phyloP scores from a whole-genome alignment of 139 green algal species.

The Marvania coccoides region DNA sequence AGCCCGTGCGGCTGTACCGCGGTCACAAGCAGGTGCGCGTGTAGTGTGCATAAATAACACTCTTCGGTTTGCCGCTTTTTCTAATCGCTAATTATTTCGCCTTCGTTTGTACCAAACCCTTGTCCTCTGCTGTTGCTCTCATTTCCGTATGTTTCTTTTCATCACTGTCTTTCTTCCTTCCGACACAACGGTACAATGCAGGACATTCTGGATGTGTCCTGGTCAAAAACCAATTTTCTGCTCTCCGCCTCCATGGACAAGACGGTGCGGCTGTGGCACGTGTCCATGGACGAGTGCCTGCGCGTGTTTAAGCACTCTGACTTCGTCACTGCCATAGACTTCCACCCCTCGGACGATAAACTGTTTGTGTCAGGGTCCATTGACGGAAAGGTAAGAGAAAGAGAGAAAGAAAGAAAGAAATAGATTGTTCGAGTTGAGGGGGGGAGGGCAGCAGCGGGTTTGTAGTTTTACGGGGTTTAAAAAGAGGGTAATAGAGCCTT shows the following conservation, averaged over 20 bases:
- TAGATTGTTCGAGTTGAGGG: no score
- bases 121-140: neutral
- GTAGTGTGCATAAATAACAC: no score
- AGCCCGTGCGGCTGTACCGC: conserved; percentile 22
- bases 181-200: conserved; percentile 41
- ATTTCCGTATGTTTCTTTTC: neutral
- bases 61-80: no score
- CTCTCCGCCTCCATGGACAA: conserved; percentile 83
- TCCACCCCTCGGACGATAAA: conserved; percentile 74
- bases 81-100: no score
- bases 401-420: no score
- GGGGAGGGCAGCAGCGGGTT: no score
- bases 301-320: conserved; percentile 70
- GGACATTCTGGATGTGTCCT: conserved; percentile 86
- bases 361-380: conserved; percentile 73
- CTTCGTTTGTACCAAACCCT: no score
- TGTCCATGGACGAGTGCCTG: conserved; percentile 60
- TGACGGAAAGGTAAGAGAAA: conserved; percentile 64
- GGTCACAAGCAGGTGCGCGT: conserved; percentile 44
- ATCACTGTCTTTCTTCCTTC: conserved; percentile 1
- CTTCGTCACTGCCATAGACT: conserved; percentile 74
- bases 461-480: no score
- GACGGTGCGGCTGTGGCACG: conserved; percentile 84
- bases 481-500: no score
- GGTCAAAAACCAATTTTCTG: conserved; percentile 69